phyloP scores from a whole-genome alignment of 345 rosid genomes.

The Acer saccharum region DNA sequence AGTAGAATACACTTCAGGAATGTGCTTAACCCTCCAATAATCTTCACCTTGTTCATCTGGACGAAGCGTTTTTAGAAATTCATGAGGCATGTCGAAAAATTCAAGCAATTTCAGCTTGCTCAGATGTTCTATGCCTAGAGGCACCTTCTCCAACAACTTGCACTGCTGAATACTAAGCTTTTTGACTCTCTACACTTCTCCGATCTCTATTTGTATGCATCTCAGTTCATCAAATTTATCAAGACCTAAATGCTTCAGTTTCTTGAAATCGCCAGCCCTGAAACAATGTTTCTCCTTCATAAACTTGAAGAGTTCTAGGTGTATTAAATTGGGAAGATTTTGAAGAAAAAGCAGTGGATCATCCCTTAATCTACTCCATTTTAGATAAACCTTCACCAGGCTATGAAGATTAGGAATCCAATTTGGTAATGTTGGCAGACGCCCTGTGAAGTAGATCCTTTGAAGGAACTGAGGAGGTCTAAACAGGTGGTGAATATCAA shows the following conservation, averaged over 20 bases:
- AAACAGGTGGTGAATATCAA: slow-evolving; percentile 26
- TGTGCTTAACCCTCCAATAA: slow-evolving; percentile 30
- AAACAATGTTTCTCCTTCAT: slow-evolving; percentile 27
- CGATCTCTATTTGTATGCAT: slow-evolving; percentile 18
- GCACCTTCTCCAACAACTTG: slow-evolving; percentile 28
- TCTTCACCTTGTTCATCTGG: slow-evolving; percentile 30
- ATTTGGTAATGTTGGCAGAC: slow-evolving; percentile 27
- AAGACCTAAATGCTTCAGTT: slow-evolving; percentile 31
- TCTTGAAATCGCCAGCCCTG: slow-evolving; percentile 29
- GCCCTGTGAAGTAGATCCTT: slow-evolving; percentile 36
- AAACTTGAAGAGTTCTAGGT: slow-evolving; percentile 37
- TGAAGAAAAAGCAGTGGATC: slow-evolving; percentile 33
- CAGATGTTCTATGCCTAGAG: slow-evolving; percentile 35
- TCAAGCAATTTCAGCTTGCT: slow-evolving; percentile 25
- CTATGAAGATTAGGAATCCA: slow-evolving; percentile 32
- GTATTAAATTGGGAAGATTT: slow-evolving; percentile 33
- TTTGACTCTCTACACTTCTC: slow-evolving; percentile 33
- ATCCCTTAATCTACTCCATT: slow-evolving; percentile 20
- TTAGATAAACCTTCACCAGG: slow-evolving; percentile 25
- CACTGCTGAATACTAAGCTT: slow-evolving; percentile 30
- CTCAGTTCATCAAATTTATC: slow-evolving; percentile 30
- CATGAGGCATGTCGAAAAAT: slow-evolving; percentile 34
- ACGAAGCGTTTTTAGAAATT: slow-evolving; percentile 17
- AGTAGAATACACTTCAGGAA: slow-evolving; percentile 30
- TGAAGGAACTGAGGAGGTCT: slow-evolving; percentile 34